Base-by-base conservation (phyloP, 352 stramenopile genomes). In the Pythium volutum region DNA sequence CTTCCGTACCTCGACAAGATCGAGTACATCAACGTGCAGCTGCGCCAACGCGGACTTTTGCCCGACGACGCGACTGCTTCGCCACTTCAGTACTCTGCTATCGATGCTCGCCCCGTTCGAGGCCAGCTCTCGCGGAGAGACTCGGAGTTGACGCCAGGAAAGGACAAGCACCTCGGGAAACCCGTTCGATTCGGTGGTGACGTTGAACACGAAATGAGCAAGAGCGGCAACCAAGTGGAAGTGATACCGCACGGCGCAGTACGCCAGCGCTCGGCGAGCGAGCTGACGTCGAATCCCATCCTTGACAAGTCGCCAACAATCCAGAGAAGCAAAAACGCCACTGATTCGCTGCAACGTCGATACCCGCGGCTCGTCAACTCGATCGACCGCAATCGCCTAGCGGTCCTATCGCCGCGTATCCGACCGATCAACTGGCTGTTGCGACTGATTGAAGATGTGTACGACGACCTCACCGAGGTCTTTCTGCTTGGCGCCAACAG, bases 1-100 rank as follows among this genome's bases (percentile, higher is more conserved):
- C 70, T 94, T 26, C 85, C 85, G 41, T 94, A 93, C 48, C 62
- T 94, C 27, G 79, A 94, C 61, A 88, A 91, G 69, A 91, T 94
- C 49, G 85, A 94, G 67, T 94, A 94, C 63, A 91, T 94, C 57
- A 92, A 92, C 65, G 80, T 74, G 43, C 81, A 94, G 60, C 65
- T 94, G 48, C 74, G 73, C 69, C 73, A 81, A 50, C 77, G 77
- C 18, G 77, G 75, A 6, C 62, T 87, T 16, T 54, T 87, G 1
- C 71, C 71, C 39, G 46, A 74, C 33, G 41, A 62, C 22, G 14
- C 55, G 26, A 55, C 22, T 25, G 9, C 26, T 2, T 23, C 46
- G 14, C 47, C 27, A 15, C 46, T 22, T 53, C 26, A 5, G 5
- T 8, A 22, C 22, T 9, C 22, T n/a, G 25, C 23, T 31, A 9